Evolutionary conservation across 2,329 filamentous ascomycete genomes (phyloP), one percentile per base, ranked within the genome.

Genomic region (Colletotrichum spaethianum): DNA sequence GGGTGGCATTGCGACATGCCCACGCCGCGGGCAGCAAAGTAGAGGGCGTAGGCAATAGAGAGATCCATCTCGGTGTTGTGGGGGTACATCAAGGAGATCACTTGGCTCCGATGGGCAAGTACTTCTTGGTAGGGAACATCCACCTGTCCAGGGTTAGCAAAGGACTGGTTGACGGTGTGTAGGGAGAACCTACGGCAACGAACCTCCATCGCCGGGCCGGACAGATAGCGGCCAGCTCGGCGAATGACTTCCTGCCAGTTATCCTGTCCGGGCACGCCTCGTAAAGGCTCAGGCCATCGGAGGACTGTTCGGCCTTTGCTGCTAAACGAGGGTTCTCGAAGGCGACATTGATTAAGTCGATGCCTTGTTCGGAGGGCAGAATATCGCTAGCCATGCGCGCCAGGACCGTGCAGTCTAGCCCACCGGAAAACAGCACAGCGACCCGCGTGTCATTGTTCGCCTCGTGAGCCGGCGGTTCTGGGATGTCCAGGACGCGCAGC

Each of bases 1-100:
- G 71, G 70, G 42, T 75, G 70, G 16, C 75, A 78, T 66, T 83
- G 83, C 48, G 86, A 84, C 23, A 80, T 75, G 0, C 92, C 94
- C 62, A 84, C 80, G 0, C 95, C 96, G 48, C 94, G 89, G 0
- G 96, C 92, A 7, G 96, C 95, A 83, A 99, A 99, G 81, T 98
- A 98, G n/a, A 99, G 86, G 0, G 96, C 96, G 76, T 90, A 93
- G 0, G 94, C 93, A 76, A 99, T 99, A 4, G 96, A 99, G 0
- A 99, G 86, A 78, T 99, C 96, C 96, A 99, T 99, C 82, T 99
- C 96, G 0, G 96, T 99, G 75, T 98, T 96, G 82, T 99, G 96
- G 0, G 96, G 96, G 76, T 93, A 88, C 80, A 99, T 98, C 23
- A 99, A 86, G 2, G 90, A 87, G 46, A 95, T 88, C 26, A 99